These are phyloP conservation scores for Paracoccidioides brasiliensis DNA, from an alignment of 2,329 filamentous ascomycete genomes.

Conservation along the genomic window DNA sequence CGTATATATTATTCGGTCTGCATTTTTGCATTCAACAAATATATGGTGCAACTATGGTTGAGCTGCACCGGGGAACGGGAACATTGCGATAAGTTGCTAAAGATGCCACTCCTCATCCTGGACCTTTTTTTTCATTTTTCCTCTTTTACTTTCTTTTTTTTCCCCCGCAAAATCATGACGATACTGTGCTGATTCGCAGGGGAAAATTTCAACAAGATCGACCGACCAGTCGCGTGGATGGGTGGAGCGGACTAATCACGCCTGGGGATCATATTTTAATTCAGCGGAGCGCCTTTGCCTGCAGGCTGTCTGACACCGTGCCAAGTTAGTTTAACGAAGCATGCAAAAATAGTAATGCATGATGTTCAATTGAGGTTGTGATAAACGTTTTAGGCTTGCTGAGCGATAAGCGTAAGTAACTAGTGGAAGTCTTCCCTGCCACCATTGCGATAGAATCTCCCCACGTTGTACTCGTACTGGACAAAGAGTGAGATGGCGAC, in stretches of 20 bases:
- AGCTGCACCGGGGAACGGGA: no score
- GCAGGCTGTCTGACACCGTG: neutral
- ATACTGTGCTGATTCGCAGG: neutral
- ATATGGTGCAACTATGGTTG: neutral
- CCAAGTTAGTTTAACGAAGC: neutral
- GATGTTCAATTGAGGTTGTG: neutral
- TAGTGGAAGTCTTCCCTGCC: no score
- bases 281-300: neutral
- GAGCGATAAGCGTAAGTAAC: neutral
- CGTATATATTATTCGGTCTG: neutral
- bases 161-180: neutral
- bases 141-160: neutral
- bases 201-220: neutral
- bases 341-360: neutral
- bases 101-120: no score
- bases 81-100: no score
- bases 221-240: neutral
- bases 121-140: no score
- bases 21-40: neutral
- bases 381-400: neutral
- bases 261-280: neutral
- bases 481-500: neutral
- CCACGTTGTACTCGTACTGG: neutral
- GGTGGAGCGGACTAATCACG: neutral
- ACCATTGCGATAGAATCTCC: neutral